These are phyloP conservation scores for Coemansia aciculifera DNA, from an alignment of 192 early-diverging fungal genomes.

Conservation along the genomic window DNA sequence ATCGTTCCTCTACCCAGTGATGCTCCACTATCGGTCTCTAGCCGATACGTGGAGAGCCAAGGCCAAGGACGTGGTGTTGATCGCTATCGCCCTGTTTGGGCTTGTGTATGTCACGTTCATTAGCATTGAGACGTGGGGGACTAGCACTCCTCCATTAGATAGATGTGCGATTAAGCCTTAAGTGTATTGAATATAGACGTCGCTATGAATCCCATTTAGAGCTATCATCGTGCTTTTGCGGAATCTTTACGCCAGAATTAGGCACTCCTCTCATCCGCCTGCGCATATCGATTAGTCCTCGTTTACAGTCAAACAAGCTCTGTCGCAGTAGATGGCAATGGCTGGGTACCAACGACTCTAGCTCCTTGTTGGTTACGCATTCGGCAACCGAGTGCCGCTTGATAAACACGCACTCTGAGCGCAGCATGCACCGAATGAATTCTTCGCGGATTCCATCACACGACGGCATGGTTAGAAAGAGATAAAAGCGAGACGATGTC, in stretches of 20 bases:
- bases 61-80: constrained; percentile 61
- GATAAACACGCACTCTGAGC: constrained; percentile 52
- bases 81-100: constrained; percentile 68
- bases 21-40: constrained; percentile 77
- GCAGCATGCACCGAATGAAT: constrained; percentile 46
- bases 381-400: constrained; percentile 44
- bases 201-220: constrained; percentile 36
- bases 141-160: constrained; percentile 36
- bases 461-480: constrained; percentile 38
- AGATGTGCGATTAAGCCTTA: constrained; percentile 26
- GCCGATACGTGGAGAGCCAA: constrained; percentile 54
- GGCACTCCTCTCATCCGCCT: constrained; percentile 50
- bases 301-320: constrained; percentile 54
- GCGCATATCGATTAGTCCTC: constrained; percentile 54
- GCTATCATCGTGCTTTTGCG: constrained; percentile 35
- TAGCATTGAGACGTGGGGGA: constrained; percentile 61
- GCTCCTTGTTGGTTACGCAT: constrained; percentile 45
- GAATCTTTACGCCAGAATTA: constrained; percentile 20
- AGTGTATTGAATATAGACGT: constrained; percentile 1
- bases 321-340: constrained; percentile 40
- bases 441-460: constrained; percentile 53
- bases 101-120: constrained; percentile 81
- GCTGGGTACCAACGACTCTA: constrained; percentile 33
- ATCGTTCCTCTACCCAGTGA: constrained; percentile 82
- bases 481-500: not conserved